Conservation (phyloP, 441 rosid species). For the Populus hybrid region DNA sequence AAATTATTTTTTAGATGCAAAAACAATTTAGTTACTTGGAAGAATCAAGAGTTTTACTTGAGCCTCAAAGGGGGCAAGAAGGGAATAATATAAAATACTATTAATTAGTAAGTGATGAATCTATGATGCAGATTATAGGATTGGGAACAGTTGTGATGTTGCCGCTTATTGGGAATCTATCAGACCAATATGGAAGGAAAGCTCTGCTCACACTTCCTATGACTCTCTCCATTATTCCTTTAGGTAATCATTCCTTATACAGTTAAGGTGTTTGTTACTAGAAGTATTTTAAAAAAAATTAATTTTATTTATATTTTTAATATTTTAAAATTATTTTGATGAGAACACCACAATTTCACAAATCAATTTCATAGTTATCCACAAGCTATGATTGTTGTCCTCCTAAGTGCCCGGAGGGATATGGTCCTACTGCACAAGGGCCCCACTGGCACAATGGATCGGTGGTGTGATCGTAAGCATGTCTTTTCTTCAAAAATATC, state of each 20-base stretch:
- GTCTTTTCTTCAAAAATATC: neutral
- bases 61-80: neutral
- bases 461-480: too few species aligned
- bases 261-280: too few species aligned
- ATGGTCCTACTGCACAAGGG: neutral
- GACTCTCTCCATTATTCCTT: constrained; percentile 46
- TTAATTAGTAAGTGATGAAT: neutral
- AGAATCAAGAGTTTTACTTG: too few species aligned
- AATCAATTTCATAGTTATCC: neutral
- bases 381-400: neutral
- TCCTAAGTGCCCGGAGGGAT: neutral
- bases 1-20: too few species aligned
- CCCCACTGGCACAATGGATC: neutral
- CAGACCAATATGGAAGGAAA: constrained; percentile 65
- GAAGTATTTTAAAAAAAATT: too few species aligned
- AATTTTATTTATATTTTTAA: too few species aligned
- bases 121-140: constrained; percentile 47
- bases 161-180: constrained; percentile 63
- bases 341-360: too few species aligned
- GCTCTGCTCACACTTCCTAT: constrained; percentile 60
- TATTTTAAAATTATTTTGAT: too few species aligned
- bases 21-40: too few species aligned
- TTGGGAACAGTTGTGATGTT: constrained; percentile 57
- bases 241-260: constrained; percentile 25
- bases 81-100: neutral